Conservation (phyloP, 768 basidiomycete genomes). For the Tricholoma matsutake region DNA sequence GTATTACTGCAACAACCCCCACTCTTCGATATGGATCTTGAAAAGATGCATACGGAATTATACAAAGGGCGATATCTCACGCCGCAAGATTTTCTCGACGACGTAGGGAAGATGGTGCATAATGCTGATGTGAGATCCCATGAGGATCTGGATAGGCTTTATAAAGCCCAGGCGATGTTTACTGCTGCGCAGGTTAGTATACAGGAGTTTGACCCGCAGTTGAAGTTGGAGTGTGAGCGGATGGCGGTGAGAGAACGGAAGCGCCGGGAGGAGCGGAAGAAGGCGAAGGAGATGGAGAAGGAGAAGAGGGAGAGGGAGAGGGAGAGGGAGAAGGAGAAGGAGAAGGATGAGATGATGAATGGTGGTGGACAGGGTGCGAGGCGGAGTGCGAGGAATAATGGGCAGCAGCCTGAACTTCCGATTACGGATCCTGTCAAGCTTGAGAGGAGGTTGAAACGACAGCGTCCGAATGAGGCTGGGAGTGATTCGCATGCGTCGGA, state of each 20-base stretch:
- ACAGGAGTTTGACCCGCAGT: conserved; percentile 78
- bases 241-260: conserved; percentile 79
- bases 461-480: conserved; percentile 54
- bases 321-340: conserved; percentile 35
- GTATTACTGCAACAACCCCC: conserved; percentile 40
- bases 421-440: conserved; percentile 76
- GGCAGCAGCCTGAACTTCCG: conserved; percentile 63
- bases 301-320: conserved; percentile 45
- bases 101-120: conserved; percentile 77
- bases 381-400: conserved; percentile 72
- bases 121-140: conserved; percentile 56
- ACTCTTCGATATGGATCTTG: conserved; percentile 87
- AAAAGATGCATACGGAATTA: conserved; percentile 82
- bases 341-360: conserved; percentile 19
- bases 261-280: conserved; percentile 55
- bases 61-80: conserved; percentile 86
- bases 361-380: conserved; percentile 49
- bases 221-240: conserved; percentile 80
- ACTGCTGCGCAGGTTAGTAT: conserved; percentile 83
- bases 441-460: conserved; percentile 72
- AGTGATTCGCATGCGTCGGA: conserved; percentile 53
- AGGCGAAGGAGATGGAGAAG: conserved; percentile 43
- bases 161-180: conserved; percentile 86
- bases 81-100: conserved; percentile 82
- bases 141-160: conserved; percentile 72